These are phyloP conservation scores for Priceomyces medius DNA, from an alignment of 805 yeast species.

Conservation along the genomic window DNA sequence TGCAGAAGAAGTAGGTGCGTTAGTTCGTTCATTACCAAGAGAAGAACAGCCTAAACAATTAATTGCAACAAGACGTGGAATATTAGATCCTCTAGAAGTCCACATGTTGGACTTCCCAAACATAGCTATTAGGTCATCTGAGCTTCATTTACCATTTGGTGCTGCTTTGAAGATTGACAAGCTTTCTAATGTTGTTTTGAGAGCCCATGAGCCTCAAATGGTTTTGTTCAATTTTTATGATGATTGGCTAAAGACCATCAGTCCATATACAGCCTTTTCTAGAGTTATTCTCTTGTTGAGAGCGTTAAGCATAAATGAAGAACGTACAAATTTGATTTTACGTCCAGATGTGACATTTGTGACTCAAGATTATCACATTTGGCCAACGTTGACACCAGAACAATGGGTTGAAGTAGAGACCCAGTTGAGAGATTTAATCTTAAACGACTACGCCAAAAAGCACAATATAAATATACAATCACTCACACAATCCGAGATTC, in stretches of 20 bases:
- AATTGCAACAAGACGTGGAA: slow-evolving; percentile 85
- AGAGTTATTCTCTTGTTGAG: slow-evolving; percentile 80
- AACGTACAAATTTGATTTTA: slow-evolving; percentile 69
- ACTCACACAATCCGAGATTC: slow-evolving; percentile 87
- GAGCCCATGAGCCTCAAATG: slow-evolving; percentile 93
- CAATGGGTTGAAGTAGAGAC: slow-evolving; percentile 92
- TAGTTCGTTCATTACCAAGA: slow-evolving; percentile 81
- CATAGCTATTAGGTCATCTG: slow-evolving; percentile 84
- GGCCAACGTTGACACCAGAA: slow-evolving; percentile 89
- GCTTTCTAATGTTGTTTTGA: slow-evolving; percentile 71
- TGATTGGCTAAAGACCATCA: slow-evolving; percentile 83
- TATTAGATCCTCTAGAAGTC: slow-evolving; percentile 91
- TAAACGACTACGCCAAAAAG: slow-evolving; percentile 80
- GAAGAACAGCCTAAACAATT: slow-evolving; percentile 95
- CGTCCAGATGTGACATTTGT: slow-evolving; percentile 69
- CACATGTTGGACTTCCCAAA: slow-evolving; percentile 97
- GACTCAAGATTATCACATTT: slow-evolving; percentile 77
- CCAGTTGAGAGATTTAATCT: slow-evolving; percentile 81
- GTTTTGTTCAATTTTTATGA: slow-evolving; percentile 87
- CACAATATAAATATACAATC: slow-evolving; percentile 84
- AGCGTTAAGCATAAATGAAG: slow-evolving; percentile 75
- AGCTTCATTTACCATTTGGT: slow-evolving; percentile 84
- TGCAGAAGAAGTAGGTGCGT: slow-evolving; percentile 94
- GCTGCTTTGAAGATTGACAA: slow-evolving; percentile 82
- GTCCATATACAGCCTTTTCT: slow-evolving; percentile 92